Evolutionary conservation across 2,329 filamentous ascomycete species (phyloP).

Genomic region (Sclerotinia spermophila): DNA sequence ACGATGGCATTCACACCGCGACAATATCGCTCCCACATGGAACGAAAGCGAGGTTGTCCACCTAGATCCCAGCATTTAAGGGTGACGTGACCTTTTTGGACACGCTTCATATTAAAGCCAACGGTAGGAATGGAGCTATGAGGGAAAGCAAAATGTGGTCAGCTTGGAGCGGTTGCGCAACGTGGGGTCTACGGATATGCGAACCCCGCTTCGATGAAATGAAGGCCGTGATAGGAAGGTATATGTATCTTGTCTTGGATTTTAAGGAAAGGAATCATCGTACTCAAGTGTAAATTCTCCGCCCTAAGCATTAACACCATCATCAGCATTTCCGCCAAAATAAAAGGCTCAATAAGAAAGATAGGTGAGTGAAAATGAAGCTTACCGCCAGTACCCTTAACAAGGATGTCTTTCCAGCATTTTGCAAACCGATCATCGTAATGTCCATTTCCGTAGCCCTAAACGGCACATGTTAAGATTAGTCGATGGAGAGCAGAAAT

Average conservation of each 20-base stretch:
- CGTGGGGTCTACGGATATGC: conserved; percentile 14
- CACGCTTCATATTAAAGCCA: conserved; percentile 98
- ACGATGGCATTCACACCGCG: conserved; percentile 96
- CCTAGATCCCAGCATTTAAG: conserved; percentile 99
- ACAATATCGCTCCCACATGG: conserved; percentile 99
- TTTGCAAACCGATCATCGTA: conserved; percentile 97
- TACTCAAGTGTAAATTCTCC: conserved; percentile 99
- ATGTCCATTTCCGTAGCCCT: conserved; percentile 99
- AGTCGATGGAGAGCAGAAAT: background rate
- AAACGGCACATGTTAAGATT: conserved; percentile 15
- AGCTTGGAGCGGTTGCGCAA: conserved; percentile 30
- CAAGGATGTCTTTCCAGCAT: conserved; percentile 95
- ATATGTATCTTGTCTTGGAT: background rate
- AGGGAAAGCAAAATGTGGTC: conserved; percentile 36
- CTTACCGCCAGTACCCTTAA: conserved; percentile 92
- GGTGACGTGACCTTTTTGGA: conserved; percentile 96
- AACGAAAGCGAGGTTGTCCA: conserved; percentile 91
- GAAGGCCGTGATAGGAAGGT: background rate
- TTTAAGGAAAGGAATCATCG: conserved; percentile 41
- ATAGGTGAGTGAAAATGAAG: conserved; percentile 30
- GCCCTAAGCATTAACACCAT: conserved; percentile 56
- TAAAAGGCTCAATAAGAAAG: conserved; percentile 18
- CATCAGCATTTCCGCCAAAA: conserved; percentile 37
- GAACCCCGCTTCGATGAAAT: conserved; percentile 20
- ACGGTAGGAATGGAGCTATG: conserved; percentile 93